Evolutionary conservation across 2,329 filamentous ascomycete genomes (phyloP).

Genomic region (Colletotrichum euphorbiae): DNA sequence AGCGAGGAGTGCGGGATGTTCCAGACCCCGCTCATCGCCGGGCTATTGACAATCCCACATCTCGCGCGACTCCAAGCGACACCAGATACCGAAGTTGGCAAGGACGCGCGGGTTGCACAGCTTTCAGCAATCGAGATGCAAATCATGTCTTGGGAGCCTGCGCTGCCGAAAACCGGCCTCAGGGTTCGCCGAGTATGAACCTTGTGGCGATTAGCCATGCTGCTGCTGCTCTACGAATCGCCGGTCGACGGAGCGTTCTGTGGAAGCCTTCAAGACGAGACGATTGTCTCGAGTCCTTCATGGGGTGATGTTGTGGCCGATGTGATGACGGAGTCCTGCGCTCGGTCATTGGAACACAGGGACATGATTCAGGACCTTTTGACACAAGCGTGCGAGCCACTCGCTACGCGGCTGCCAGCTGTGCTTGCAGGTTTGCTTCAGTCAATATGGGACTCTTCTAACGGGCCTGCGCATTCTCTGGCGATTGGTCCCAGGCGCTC

Average conservation of each 20-base stretch:
- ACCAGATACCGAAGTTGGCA: neutral
- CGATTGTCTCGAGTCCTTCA: conserved; percentile 5
- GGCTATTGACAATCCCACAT: conserved; percentile 8
- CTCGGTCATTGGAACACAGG: neutral
- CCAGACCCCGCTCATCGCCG: conserved; percentile 1
- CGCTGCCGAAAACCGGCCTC: neutral
- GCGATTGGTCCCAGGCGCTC: neutral
- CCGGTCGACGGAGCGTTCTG: conserved; percentile 2
- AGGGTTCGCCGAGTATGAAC: conserved; percentile 7
- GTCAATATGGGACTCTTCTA: neutral
- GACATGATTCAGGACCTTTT: neutral
- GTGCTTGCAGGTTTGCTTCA: conserved; percentile 1
- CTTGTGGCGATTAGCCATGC: conserved; percentile 1
- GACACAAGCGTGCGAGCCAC: neutral
- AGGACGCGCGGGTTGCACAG: neutral
- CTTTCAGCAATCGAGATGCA: conserved; percentile 8
- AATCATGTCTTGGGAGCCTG: conserved; percentile 10
- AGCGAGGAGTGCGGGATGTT: neutral
- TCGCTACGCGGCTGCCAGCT: neutral
- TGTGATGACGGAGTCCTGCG: neutral
- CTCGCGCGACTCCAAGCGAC: neutral
- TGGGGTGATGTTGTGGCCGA: conserved; percentile 17
- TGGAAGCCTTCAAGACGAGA: neutral
- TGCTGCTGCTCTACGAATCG: conserved; percentile 11
- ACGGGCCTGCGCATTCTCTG: neutral